Conservation (phyloP, 73 alveolate genomes). For the Paramecium sonneborni region DNA sequence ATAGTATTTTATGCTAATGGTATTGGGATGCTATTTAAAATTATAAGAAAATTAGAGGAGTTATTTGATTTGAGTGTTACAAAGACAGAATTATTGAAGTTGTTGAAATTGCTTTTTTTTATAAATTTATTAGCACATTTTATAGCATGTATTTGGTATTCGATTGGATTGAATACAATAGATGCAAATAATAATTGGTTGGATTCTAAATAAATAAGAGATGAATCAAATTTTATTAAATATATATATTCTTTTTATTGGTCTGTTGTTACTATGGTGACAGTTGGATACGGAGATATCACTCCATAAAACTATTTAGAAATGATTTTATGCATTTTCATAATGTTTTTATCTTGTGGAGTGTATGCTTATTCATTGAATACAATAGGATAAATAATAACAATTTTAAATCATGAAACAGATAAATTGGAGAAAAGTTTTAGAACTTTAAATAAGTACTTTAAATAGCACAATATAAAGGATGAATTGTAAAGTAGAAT, state of each 20-base stretch:
- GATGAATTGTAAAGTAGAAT: slow-evolving; percentile 74
- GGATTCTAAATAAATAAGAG: neutral
- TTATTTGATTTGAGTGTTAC: neutral
- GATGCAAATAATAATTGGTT: slow-evolving; percentile 13
- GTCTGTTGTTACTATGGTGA: slow-evolving; percentile 70
- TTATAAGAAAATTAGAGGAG: neutral
- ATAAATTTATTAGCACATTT: slow-evolving; percentile 24
- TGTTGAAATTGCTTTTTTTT: neutral
- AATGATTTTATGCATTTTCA: slow-evolving; percentile 57
- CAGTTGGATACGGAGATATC: slow-evolving; percentile 88
- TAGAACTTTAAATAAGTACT: slow-evolving; percentile 71
- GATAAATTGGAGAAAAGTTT: slow-evolving; percentile 71
- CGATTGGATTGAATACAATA: neutral
- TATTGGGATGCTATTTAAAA: neutral
- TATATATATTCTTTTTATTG: slow-evolving; percentile 76
- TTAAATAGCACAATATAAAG: slow-evolving; percentile 70
- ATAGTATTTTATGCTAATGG: neutral
- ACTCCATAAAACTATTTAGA: slow-evolving; percentile 69
- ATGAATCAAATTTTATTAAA: slow-evolving; percentile 58
- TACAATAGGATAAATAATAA: slow-evolving; percentile 66
- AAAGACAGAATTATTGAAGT: neutral
- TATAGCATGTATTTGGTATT: slow-evolving; percentile 37
- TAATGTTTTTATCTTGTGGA: slow-evolving; percentile 70
- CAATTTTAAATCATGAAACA: slow-evolving; percentile 68
- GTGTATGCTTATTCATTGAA: slow-evolving; percentile 72